These are phyloP conservation scores for Diaporthe sp. DNA, from an alignment of 2,329 filamentous ascomycete species.

Conservation along the genomic window DNA sequence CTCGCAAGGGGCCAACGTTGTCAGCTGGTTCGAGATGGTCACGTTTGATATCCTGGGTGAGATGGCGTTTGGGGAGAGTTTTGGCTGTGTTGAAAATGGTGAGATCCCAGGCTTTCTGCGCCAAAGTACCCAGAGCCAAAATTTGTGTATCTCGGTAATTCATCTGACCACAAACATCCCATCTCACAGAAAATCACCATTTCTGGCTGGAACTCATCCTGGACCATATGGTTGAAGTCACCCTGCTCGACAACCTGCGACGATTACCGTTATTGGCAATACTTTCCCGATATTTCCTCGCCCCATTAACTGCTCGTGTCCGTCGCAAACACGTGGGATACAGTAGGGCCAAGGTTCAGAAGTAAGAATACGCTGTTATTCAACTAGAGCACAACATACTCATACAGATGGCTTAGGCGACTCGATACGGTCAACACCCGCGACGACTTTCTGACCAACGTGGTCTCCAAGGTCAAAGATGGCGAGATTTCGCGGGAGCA, in stretches of 20 bases:
- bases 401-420: neutral
- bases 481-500: constrained; percentile 46
- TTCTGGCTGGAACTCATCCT: constrained; percentile 48
- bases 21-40: constrained; percentile 52
- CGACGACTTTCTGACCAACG: constrained; percentile 45
- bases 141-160: neutral
- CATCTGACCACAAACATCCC: neutral
- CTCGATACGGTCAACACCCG: constrained; percentile 8
- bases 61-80: constrained; percentile 58
- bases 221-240: constrained; percentile 44
- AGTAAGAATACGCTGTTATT: neutral
- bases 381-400: neutral
- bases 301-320: neutral
- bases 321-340: neutral
- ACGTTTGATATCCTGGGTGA: constrained; percentile 57
- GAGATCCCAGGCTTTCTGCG: neutral
- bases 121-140: neutral
- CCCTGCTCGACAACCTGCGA: constrained; percentile 45
- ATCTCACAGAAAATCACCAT: constrained; percentile 45
- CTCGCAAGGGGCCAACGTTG: constrained; percentile 46
- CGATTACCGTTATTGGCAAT: constrained; percentile 37
- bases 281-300: constrained; percentile 27
- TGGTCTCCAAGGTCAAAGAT: constrained; percentile 43
- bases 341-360: neutral
- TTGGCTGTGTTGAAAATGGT: constrained; percentile 49